phyloP scores from a whole-genome alignment of 345 rosid genomes.

The Streptanthus diversifolius region DNA sequence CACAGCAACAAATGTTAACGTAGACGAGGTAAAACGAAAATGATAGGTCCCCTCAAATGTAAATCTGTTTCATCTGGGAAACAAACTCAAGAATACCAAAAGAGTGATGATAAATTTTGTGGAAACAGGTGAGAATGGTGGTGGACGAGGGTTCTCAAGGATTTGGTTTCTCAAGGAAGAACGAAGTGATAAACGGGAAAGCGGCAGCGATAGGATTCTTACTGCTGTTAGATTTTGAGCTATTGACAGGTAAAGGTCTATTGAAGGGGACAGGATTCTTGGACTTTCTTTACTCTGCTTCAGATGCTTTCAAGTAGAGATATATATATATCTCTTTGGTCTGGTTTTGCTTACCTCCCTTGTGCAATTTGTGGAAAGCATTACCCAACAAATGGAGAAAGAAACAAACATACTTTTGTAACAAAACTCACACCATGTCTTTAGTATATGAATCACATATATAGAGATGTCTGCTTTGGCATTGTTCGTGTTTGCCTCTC shows the following conservation, averaged over 20 bases:
- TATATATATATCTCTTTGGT: not conserved
- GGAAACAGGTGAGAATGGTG: constrained; percentile 80
- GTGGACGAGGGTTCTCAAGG: constrained; percentile 67
- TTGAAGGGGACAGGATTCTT: constrained; percentile 91
- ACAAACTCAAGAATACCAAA: not conserved
- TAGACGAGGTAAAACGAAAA: constrained; percentile 65
- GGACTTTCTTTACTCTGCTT: constrained; percentile 69
- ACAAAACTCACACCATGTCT: constrained; percentile 13
- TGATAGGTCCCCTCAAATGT: not conserved
- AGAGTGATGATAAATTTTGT: constrained; percentile 4
- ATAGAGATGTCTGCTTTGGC: constrained; percentile 16
- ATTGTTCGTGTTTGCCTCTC: constrained; percentile 1
- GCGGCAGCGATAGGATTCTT: constrained; percentile 92
- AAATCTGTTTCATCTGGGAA: not conserved
- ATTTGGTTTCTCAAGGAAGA: constrained; percentile 76
- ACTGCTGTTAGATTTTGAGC: constrained; percentile 80
- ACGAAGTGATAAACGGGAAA: constrained; percentile 83
- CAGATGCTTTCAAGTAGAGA: constrained; percentile 64
- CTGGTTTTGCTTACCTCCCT: constrained; percentile 7
- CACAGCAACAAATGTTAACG: constrained; percentile 78
- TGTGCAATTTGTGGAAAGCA: constrained; percentile 12
- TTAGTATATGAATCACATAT: not conserved
- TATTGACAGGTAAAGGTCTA: constrained; percentile 88
- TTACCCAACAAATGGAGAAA: not conserved
- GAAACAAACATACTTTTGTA: constrained; percentile 5